Evolutionary conservation across 371 early-diverging fungal genomes (phyloP).

Genomic region (Chytridium lagenaria): DNA sequence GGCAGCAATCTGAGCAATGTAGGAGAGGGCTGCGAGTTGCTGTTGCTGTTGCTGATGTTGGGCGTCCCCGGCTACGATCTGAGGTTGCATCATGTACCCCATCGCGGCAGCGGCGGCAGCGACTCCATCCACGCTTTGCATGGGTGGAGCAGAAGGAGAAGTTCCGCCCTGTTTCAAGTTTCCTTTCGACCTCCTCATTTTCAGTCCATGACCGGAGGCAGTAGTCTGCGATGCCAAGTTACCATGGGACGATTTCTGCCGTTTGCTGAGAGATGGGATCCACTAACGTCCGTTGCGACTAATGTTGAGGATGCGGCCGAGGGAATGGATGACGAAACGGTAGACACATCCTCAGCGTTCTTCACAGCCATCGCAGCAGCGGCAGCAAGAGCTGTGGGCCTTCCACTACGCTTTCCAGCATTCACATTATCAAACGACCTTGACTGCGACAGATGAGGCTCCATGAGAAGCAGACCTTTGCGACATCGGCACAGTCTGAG

Average conservation of each 20-base stretch:
- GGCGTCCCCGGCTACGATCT: neutral
- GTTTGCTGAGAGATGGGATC: constrained; percentile 3
- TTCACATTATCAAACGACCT: neutral
- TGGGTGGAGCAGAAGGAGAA: neutral
- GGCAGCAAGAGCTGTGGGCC: constrained; percentile 4
- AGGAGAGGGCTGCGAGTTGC: constrained; percentile 10
- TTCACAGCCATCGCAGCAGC: neutral
- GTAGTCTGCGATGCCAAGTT: neutral
- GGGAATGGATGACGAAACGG: neutral
- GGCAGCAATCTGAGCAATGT: constrained; percentile 13
- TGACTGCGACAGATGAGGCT: neutral
- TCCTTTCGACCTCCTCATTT: neutral
- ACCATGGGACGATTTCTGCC: neutral
- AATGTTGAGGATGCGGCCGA: too few species aligned
- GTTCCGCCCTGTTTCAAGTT: neutral
- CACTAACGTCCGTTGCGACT: neutral
- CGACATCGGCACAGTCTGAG: neutral
- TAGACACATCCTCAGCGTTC: neutral
- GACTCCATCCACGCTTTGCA: neutral
- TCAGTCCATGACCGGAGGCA: too few species aligned
- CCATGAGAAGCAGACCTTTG: neutral
- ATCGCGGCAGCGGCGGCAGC: constrained; percentile 1
- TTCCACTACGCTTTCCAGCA: neutral
- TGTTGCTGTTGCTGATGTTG: constrained; percentile 11
- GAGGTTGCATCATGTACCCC: neutral